Base-by-base conservation (phyloP, 768 basidiomycete genomes). In the Crucibulum laeve region DNA sequence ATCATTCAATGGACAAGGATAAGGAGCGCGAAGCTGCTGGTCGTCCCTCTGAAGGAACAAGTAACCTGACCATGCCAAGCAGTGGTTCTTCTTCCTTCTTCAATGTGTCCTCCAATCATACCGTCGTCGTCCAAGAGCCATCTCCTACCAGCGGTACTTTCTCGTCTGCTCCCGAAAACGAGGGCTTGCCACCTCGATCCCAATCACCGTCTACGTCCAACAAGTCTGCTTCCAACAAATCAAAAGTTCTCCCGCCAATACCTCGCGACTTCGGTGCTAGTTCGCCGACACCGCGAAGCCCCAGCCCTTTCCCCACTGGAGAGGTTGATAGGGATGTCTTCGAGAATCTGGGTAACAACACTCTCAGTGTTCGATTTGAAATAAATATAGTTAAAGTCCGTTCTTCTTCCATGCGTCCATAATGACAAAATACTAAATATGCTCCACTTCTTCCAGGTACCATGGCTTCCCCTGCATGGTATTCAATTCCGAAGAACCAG, bases 321-420 rank as follows among this genome's bases (percentile, higher is more conserved):
- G 82, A 80, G 53, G 79, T 84, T 5, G 79, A 82, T 48, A 68
- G 73, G 15, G 82, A 84, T 19, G 58, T 82, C 42, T 87, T 89
- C 52, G 90, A 89, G 53, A 78, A 61, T 50, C 79, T 87, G 58
- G 82, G 82, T 21, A 79, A 81, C 45, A 90, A 82, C 61, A 80
- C 80, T 33, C 60, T 98, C 49, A 84, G 90, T 50, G 95, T 99
- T 8, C 79, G 91, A 49, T 99, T 98, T 62, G 95, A 99, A 65
- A 90, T 98, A 47, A 94, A 87, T 60, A 86, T 99, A 52, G 91
- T 99, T 61, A 97, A 97, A 79, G 93, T 94, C 51, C 14, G 83
- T 63, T 22, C 11, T 30, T 50, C 28, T 15, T 36, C 34, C 22
- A 39, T 41, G 10, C 25, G 38, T 28, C 47, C 3, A 5, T 34